Conservation (phyloP, 2,329 filamentous ascomycete species). For the Colletotrichum brevisporum region DNA sequence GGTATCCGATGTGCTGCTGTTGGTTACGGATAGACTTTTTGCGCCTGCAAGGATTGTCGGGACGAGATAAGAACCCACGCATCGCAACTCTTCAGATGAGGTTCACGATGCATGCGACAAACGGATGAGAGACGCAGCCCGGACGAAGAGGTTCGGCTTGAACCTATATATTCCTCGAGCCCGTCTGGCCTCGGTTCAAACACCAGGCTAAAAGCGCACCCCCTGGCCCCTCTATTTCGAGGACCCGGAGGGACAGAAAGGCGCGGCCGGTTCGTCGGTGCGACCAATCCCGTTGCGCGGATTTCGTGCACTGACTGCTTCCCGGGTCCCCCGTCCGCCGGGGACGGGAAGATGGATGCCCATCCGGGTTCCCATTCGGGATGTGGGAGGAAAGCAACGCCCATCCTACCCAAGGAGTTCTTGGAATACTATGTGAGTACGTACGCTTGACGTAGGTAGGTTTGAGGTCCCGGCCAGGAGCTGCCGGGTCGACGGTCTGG, state of each 20-base stretch:
- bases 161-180: constrained; percentile 14
- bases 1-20: not conserved
- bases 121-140: not conserved
- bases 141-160: not conserved
- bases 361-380: constrained; percentile 17
- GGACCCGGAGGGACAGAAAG: constrained; percentile 13
- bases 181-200: constrained; percentile 2
- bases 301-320: constrained; percentile 23
- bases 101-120: not conserved
- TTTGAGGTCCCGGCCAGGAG: not conserved
- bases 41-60: not conserved
- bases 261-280: not conserved
- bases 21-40: constrained; percentile 7
- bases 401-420: not conserved
- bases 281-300: constrained; percentile 4
- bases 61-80: not conserved
- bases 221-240: constrained; percentile 3
- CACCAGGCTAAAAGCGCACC: not conserved
- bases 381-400: constrained; percentile 6
- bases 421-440: not conserved
- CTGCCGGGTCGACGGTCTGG: not conserved
- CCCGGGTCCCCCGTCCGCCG: constrained; percentile 1
- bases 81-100: not conserved
- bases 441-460: not conserved
- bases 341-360: not conserved